phyloP scores from a whole-genome alignment of 495 filamentous ascomycete species.

The Cairneyella variabilis region DNA sequence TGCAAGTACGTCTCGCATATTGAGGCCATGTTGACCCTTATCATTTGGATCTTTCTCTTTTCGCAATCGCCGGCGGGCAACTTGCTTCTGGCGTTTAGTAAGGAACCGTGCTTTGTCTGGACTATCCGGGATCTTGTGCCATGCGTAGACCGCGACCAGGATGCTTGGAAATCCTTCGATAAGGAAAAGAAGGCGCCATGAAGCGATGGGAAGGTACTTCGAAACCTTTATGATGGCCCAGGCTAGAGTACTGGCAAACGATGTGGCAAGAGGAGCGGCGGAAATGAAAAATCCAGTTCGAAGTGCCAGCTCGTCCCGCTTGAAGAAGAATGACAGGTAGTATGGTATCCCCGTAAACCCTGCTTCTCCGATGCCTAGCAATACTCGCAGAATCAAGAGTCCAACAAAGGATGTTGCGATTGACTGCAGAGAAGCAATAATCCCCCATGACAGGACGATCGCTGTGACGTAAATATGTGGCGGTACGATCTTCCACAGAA shows the following conservation, averaged over 20 bases:
- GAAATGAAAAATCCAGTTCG: conserved; percentile 78
- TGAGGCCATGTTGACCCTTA: conserved; percentile 27
- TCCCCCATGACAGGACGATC: conserved; percentile 66
- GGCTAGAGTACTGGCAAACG: conserved; percentile 78
- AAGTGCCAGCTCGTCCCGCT: conserved; percentile 74
- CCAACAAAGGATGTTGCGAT: conserved; percentile 66
- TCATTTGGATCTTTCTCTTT: conserved; percentile 17
- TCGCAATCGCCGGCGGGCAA: conserved; percentile 62
- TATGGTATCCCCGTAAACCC: conserved; percentile 78
- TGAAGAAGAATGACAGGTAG: conserved; percentile 83
- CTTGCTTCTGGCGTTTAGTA: conserved; percentile 65
- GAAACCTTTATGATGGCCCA: conserved; percentile 71
- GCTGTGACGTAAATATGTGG: conserved; percentile 56
- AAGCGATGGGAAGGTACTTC: conserved; percentile 55
- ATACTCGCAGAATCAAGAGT: conserved; percentile 59
- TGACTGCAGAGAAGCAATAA: conserved; percentile 69
- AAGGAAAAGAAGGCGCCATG: conserved; percentile 82
- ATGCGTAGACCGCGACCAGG: conserved; percentile 63
- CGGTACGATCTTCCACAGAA: conserved; percentile 71
- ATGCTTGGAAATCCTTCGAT: conserved; percentile 81
- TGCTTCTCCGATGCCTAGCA: conserved; percentile 71
- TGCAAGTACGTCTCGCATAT: conserved; percentile 49
- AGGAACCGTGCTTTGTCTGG: conserved; percentile 68
- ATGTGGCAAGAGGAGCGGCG: conserved; percentile 77
- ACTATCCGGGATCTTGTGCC: conserved; percentile 67